These are phyloP conservation scores for Choiromyces venosus DNA, from an alignment of 495 filamentous ascomycete species.

Conservation along the genomic window DNA sequence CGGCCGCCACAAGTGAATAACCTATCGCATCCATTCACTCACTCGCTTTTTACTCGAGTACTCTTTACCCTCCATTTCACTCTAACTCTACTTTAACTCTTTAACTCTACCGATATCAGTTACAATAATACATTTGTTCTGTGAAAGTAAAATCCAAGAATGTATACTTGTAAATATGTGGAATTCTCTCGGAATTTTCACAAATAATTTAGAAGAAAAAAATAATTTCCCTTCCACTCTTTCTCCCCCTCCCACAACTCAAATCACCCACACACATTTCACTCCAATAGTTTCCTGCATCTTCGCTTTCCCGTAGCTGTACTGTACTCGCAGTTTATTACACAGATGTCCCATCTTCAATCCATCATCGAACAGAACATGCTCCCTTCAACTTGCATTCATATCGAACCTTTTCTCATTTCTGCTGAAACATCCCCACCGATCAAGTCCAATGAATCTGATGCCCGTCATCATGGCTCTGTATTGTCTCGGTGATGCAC, in stretches of 20 bases:
- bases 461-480: constrained; percentile 31
- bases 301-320: background rate
- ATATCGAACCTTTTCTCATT: background rate
- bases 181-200: background rate
- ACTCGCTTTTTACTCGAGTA: background rate
- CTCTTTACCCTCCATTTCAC: background rate
- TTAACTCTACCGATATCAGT: background rate
- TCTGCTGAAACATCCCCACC: constrained; percentile 33
- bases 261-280: too few relatives aligned
- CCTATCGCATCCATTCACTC: background rate
- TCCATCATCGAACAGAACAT: too few relatives aligned
- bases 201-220: background rate
- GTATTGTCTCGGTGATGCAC: constrained; percentile 32
- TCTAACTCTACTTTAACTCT: background rate
- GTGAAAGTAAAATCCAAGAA: background rate
- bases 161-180: background rate
- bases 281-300: background rate
- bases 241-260: background rate
- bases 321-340: too few relatives aligned
- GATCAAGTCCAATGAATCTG: constrained; percentile 16
- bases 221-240: background rate
- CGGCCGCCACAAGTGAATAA: background rate
- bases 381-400: background rate
- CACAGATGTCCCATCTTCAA: too few relatives aligned
- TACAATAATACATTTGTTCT: background rate